Base-by-base conservation (phyloP, 805 yeast species). In the Ogataea paradorogensis region DNA sequence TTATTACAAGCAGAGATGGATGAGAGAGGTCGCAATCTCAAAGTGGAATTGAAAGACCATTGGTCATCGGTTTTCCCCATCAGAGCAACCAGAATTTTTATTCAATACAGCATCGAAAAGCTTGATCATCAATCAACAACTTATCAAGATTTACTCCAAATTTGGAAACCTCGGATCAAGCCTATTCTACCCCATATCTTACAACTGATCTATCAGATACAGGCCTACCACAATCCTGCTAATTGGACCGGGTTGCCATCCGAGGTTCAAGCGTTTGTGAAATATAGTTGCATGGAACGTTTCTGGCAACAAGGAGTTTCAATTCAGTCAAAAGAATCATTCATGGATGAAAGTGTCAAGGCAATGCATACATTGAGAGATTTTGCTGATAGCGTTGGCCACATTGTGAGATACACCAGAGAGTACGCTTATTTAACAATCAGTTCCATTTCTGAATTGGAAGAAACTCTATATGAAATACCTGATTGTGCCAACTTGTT, bases 281-380 rank as follows among this genome's bases (percentile, higher is more conserved):
- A 77, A 48, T 83, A 87, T 53, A 83, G 95, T 45, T 84, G 95
- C 35, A 80, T 82, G 58, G 99, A 93, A 66, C 72, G 98, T 54
- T 93, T 93, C 61, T 93, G 99, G 99, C 98, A 95, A 58, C 95
- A 89, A 45, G 99, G 99, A 13, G 95, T 95, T 15, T 86, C 96
- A 1, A 84, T 86, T 42, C 95, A 93, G 63, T 81, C 95, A 2
- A 84, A 87, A 54, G 98, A 93, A 58, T 89, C 93, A 24, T 95
- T 93, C 51, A 82, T 93, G 47, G 95, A 86, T 58, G 98, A 93
- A 58, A 89, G 82, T 54, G 95, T 87, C 42, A 88, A 84, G 58
- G 98, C 99, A 0, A 87, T 93, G 70, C 84, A 84, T 48, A 90
- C 99, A 0, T 66, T 93, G 42, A 75, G 98, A 50, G 99, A 93